Conservation (phyloP, 2,329 filamentous ascomycete species). For the Peltaster fructicola region DNA sequence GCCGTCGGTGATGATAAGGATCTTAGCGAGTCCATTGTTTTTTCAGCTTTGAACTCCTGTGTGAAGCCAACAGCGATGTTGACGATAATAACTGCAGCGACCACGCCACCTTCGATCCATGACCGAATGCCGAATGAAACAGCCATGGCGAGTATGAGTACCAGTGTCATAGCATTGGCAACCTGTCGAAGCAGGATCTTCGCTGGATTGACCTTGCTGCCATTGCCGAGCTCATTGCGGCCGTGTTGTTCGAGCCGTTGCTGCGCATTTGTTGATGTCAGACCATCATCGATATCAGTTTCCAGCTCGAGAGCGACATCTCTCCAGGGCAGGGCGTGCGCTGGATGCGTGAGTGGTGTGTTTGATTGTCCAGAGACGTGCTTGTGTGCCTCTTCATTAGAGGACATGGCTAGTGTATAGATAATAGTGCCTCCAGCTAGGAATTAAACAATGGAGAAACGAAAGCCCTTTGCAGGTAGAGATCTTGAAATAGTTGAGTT, state of each 20-base stretch:
- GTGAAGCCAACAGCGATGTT: constrained; percentile 30
- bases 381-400: too few relatives aligned
- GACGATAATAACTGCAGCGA: constrained; percentile 27
- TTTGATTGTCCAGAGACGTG: constrained; percentile 25
- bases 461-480: too few relatives aligned
- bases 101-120: constrained; percentile 31
- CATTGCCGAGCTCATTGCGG: constrained; percentile 53
- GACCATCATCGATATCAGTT: constrained; percentile 49
- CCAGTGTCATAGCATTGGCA: constrained; percentile 62
- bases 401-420: too few relatives aligned
- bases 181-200: constrained; percentile 58
- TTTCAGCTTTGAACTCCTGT: constrained; percentile 30
- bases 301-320: constrained; percentile 38
- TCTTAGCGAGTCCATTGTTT: constrained; percentile 31
- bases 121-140: constrained; percentile 30
- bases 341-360: constrained; percentile 40
- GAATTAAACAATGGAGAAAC: too few relatives aligned
- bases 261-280: constrained; percentile 42
- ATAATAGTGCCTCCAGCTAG: too few relatives aligned
- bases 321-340: constrained; percentile 41
- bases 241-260: constrained; percentile 43
- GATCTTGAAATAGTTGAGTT: too few relatives aligned
- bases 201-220: constrained; percentile 47
- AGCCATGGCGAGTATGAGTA: constrained; percentile 31
- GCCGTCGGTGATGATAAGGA: constrained; percentile 30